Base-by-base conservation (phyloP, 495 filamentous ascomycete genomes). In the Clohesyomyces aquaticus region DNA sequence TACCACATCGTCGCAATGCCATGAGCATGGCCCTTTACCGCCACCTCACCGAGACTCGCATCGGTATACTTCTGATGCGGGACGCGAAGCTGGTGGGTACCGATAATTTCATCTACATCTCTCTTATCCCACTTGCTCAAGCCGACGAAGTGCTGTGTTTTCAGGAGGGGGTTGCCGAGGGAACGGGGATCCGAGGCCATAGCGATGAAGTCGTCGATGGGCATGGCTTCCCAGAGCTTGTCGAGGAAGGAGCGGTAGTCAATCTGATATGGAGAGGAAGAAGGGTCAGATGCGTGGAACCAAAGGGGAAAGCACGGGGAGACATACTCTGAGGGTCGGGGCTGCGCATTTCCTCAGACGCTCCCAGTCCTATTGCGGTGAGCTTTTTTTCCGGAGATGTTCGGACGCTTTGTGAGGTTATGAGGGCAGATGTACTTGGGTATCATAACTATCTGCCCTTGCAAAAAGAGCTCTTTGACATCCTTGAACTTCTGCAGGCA, bases 391-490 rank as follows among this genome's bases (percentile, higher is more conserved):
- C n/a, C n/a, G n/a, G n/a, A n/a, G n/a, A n/a, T n/a, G n/a, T n/a
- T n/a, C n/a, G n/a, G n/a, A n/a, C n/a, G n/a, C n/a, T n/a, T n/a
- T n/a, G n/a, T n/a, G n/a, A n/a, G n/a, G n/a, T n/a, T n/a, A n/a
- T n/a, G n/a, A n/a, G n/a, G n/a, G n/a, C n/a, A n/a, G n/a, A n/a
- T n/a, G n/a, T n/a, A n/a, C n/a, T n/a, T n/a, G n/a, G 65, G 79
- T 81, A 76, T 91, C 88, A 73, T 91, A 92, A 79, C 85, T 88
- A 67, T 91, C 89, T 0, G 85, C 87, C 89, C 89, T 91, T 63
- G 91, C 86, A 72, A 88, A 88, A 35, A 46, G 18, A 18, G 55
- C 55, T n/a, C 22, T 56, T 56, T 71, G 69, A 56, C 71, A 71
- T n/a, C n/a, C n/a, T n/a, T n/a, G n/a, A n/a, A n/a, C n/a, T n/a